A percentile compares a stretch with the other conserved stretches of the same genome.
phyloP scores from a whole-genome alignment of 108 stramenopile species.

The Mayamaea pseudoterrestris region DNA sequence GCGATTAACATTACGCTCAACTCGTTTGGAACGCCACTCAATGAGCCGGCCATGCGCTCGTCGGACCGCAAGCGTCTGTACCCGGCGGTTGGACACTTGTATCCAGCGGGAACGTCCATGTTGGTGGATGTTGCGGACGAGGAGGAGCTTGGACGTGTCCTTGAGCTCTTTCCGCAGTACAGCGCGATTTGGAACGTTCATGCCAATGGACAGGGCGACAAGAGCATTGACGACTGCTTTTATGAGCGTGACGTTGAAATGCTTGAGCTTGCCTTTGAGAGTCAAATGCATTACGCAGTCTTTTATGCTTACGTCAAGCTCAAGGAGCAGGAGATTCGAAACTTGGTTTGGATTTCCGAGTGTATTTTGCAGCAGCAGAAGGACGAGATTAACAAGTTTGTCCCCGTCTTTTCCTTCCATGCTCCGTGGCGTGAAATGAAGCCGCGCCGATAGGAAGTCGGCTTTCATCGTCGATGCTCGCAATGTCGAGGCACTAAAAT shows the following conservation, averaged over 20 bases:
- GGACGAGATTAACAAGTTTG: constrained; percentile 96
- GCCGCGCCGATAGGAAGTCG: constrained; percentile 10
- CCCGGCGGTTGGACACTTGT: constrained; percentile 93
- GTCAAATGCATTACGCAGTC: constrained; percentile 94
- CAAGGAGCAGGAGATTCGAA: constrained; percentile 99
- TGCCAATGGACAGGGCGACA: constrained; percentile 60
- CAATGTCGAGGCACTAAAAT: background rate
- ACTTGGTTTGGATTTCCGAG: constrained; percentile 98
- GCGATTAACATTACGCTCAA: constrained; percentile 98
- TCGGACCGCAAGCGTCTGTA: constrained; percentile 92
- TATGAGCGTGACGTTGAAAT: constrained; percentile 94
- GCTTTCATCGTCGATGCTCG: background rate
- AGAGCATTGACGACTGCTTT: constrained; percentile 97
- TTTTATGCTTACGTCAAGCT: constrained; percentile 99
- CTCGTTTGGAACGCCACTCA: constrained; percentile 91
- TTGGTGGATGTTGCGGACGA: constrained; percentile 85
- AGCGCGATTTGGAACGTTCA: constrained; percentile 89
- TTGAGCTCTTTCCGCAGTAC: constrained; percentile 88
- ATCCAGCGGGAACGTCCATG: constrained; percentile 92
- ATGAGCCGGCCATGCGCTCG: constrained; percentile 90
- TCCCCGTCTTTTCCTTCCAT: constrained; percentile 88
- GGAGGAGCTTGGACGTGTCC: constrained; percentile 78
- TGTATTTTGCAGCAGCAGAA: constrained; percentile 98
- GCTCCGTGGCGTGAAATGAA: constrained; percentile 82
- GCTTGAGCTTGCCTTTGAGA: constrained; percentile 96